Evolutionary conservation across 345 rosid species (phyloP).

Genomic region (Rhizophora apiculata): DNA sequence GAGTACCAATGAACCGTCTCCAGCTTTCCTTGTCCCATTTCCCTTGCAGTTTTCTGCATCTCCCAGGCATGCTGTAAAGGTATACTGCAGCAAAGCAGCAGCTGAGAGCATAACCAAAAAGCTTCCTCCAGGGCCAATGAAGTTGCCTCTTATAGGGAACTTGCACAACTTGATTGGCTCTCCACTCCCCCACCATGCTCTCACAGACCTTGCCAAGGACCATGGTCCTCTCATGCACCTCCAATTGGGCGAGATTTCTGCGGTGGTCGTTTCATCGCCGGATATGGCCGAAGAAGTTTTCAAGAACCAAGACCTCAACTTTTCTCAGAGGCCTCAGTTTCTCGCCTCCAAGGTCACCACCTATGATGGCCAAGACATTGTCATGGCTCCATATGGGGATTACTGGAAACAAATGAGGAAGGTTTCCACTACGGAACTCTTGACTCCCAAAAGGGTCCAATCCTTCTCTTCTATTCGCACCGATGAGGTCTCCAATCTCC

Average conservation of each 20-base stretch:
- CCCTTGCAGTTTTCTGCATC: neutral
- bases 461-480: slow-evolving; percentile 2
- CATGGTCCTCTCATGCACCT: slow-evolving; percentile 24
- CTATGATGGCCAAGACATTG: slow-evolving; percentile 7
- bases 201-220: slow-evolving; percentile 14
- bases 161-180: slow-evolving; percentile 13
- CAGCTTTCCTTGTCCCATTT: neutral
- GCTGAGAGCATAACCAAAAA: neutral
- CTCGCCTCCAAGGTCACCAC: neutral
- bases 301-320: slow-evolving; percentile 21
- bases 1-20: too few species aligned
- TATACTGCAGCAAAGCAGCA: neutral
- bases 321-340: slow-evolving; percentile 17
- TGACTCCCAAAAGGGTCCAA: slow-evolving; percentile 11
- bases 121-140: slow-evolving; percentile 27
- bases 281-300: slow-evolving; percentile 7
- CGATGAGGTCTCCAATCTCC: slow-evolving; percentile 13
- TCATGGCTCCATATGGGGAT: slow-evolving; percentile 13
- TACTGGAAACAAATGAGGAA: slow-evolving; percentile 21
- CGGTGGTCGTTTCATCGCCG: slow-evolving; percentile 8
- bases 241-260: slow-evolving; percentile 17
- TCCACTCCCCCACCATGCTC: slow-evolving; percentile 15
- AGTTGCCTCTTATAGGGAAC: slow-evolving; percentile 26
- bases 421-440: slow-evolving; percentile 3
- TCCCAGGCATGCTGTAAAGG: neutral